phyloP scores from a whole-genome alignment of 805 yeast genomes.

The Saccharomycopsis selenospora region DNA sequence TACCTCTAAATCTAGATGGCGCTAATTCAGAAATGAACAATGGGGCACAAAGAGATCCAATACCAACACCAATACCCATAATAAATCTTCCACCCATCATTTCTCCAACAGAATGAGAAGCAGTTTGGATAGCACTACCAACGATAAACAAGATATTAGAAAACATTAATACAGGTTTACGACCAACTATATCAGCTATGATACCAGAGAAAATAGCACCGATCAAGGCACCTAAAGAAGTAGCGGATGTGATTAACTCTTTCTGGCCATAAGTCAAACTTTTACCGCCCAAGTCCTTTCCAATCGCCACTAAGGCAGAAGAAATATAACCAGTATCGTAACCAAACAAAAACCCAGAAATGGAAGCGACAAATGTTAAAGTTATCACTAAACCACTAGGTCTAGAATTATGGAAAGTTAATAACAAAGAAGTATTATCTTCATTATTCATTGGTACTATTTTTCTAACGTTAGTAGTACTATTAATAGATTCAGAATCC shows the following conservation, averaged over 20 bases:
- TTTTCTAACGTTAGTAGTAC: background rate
- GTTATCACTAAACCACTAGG: conserved; percentile 60
- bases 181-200: conserved; percentile 74
- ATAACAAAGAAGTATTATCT: conserved; percentile 41
- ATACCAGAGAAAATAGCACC: conserved; percentile 76
- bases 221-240: conserved; percentile 86
- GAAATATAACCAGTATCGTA: conserved; percentile 97
- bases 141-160: conserved; percentile 76
- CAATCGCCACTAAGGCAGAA: conserved; percentile 81
- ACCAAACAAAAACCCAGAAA: conserved; percentile 95
- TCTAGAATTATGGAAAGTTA: conserved; percentile 41
- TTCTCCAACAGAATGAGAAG: conserved; percentile 74
- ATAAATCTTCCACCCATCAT: conserved; percentile 89
- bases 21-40: conserved; percentile 87
- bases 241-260: conserved; percentile 88
- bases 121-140: conserved; percentile 82
- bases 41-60: conserved; percentile 92
- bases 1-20: conserved; percentile 85
- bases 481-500: background rate
- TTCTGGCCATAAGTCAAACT: conserved; percentile 67
- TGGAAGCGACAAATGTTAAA: conserved; percentile 70
- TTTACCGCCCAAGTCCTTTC: conserved; percentile 59
- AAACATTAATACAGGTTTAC: conserved; percentile 75
- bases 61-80: conserved; percentile 95
- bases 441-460: conserved; percentile 25